Percentiles rank a stretch among this genome's conserved stretches.
Conservation (phyloP, 345 rosid species). For the Aurinia saxatilis region DNA sequence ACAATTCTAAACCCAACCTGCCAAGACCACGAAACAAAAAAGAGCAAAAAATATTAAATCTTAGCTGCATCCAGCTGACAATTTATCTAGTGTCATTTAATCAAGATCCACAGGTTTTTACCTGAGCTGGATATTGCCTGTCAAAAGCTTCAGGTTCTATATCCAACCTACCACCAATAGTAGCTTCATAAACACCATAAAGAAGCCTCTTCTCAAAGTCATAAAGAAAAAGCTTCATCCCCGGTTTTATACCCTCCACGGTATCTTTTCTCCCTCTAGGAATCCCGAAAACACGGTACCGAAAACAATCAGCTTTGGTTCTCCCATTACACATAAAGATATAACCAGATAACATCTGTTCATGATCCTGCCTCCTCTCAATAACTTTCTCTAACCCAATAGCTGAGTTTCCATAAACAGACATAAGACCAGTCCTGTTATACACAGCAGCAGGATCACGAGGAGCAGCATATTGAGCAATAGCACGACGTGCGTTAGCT, state of each 20-base stretch:
- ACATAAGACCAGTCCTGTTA: not conserved
- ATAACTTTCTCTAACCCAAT: conserved; percentile 7
- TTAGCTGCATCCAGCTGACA: not conserved
- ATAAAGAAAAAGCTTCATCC: conserved; percentile 45
- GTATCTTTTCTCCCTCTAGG: conserved; percentile 21
- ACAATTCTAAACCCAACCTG: conserved; percentile 47
- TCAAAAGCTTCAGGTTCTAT: conserved; percentile 44
- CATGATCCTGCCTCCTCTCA: conserved; percentile 7
- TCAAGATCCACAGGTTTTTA: too few species aligned
- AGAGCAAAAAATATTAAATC: not conserved
- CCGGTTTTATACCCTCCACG: conserved; percentile 37
- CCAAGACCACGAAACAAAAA: conserved; percentile 1
- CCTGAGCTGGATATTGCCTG: conserved; percentile 49
- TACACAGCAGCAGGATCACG: not conserved
- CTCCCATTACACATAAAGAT: conserved; percentile 47
- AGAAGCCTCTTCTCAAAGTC: conserved; percentile 47
- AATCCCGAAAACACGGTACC: conserved; percentile 40
- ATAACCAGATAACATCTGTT: conserved; percentile 33
- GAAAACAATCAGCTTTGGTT: conserved; percentile 41
- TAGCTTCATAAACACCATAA: conserved; percentile 42
- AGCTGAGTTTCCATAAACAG: conserved; percentile 10
- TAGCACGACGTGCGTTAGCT: not conserved
- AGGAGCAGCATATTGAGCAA: not conserved
- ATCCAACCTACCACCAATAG: conserved; percentile 37
- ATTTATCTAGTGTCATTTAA: too few species aligned